phyloP scores from a whole-genome alignment of 495 filamentous ascomycete genomes.

The Penicillium angulare region DNA sequence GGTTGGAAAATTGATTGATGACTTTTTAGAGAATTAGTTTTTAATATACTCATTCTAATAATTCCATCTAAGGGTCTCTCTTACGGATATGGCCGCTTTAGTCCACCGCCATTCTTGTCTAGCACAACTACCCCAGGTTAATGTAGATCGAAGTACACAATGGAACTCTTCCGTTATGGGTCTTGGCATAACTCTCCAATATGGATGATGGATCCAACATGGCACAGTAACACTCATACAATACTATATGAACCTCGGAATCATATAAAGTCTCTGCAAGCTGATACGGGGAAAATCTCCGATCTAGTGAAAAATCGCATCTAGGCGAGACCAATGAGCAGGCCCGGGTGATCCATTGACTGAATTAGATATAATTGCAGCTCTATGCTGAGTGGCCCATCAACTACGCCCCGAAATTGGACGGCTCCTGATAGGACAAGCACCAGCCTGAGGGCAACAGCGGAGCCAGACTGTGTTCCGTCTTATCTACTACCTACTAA shows the following conservation, averaged over 20 bases:
- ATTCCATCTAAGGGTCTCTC: too few species aligned
- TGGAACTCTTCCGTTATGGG: too few species aligned
- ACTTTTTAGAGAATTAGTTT: not conserved
- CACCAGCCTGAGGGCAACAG: too few species aligned
- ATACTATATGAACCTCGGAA: too few species aligned
- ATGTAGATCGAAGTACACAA: too few species aligned
- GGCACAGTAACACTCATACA: too few species aligned
- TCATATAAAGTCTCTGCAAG: not conserved
- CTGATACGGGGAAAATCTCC: slow-evolving; percentile 29
- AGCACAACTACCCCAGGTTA: too few species aligned
- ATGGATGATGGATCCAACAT: too few species aligned
- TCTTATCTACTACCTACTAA: not conserved
- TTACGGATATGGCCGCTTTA: too few species aligned
- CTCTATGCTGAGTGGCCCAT: not conserved
- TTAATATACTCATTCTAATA: not conserved
- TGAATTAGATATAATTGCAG: not conserved
- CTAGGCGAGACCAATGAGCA: slow-evolving; percentile 11
- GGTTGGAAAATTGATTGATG: not conserved
- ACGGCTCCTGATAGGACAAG: not conserved
- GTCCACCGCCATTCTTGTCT: too few species aligned
- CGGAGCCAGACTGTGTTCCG: too few species aligned
- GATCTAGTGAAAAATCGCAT: slow-evolving; percentile 5
- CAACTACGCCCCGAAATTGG: not conserved
- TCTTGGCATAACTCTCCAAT: not conserved
- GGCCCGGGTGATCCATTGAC: not conserved